Evolutionary conservation across 2,329 filamentous ascomycete species (phyloP).

Genomic region (Reticulascus tulasneorum): DNA sequence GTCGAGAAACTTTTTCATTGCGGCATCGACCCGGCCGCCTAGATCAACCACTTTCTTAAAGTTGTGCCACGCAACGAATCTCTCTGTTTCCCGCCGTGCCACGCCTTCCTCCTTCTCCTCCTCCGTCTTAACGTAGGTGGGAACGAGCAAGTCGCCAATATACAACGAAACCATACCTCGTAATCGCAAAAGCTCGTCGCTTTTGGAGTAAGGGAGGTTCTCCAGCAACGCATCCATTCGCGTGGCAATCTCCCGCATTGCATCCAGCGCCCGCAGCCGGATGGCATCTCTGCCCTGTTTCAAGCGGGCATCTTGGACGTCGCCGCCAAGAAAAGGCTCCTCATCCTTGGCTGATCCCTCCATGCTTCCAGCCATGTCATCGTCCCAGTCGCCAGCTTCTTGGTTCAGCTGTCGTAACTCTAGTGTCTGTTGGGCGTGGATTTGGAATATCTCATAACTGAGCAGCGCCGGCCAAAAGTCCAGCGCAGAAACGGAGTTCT

Average conservation of each 20-base stretch:
- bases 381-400: constrained; percentile 26
- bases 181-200: constrained; percentile 62
- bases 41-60: constrained; percentile 33
- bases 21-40: constrained; percentile 26
- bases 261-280: constrained; percentile 47
- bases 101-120: constrained; percentile 22
- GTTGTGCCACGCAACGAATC: constrained; percentile 28
- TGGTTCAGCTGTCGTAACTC: constrained; percentile 34
- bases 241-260: constrained; percentile 59
- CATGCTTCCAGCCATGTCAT: constrained; percentile 15
- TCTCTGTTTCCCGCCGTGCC: constrained; percentile 21
- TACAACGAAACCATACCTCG: constrained; percentile 73
- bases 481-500: constrained; percentile 57
- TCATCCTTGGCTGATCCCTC: constrained; percentile 20
- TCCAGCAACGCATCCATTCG: constrained; percentile 69
- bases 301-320: constrained; percentile 13
- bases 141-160: constrained; percentile 63
- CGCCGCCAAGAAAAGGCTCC: constrained; percentile 11
- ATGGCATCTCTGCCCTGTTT: constrained; percentile 35
- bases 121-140: constrained; percentile 27
- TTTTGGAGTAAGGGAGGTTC: constrained; percentile 66
- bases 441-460: constrained; percentile 74
- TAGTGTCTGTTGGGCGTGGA: constrained; percentile 55
- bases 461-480: constrained; percentile 82
- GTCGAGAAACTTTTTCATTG: constrained; percentile 24